A percentile compares a stretch with the other conserved stretches of the same genome.
Conservation (phyloP, 192 early-diverging fungal genomes). For the Lunasporangiospora selenospora region DNA sequence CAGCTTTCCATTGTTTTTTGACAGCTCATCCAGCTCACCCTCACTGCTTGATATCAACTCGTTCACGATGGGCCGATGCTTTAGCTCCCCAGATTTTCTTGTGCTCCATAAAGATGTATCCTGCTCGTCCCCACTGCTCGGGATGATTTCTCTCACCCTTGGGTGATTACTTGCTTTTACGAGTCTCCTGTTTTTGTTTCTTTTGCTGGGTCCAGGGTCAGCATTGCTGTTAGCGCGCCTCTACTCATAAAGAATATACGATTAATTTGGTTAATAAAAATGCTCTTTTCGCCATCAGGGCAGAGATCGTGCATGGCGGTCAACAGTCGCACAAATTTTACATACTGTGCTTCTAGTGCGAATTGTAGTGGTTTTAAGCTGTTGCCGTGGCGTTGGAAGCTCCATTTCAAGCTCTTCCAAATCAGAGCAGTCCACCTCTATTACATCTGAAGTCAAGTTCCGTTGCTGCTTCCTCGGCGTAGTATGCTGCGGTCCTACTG, state of each 20-base stretch:
- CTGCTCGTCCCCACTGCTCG: conserved; percentile 19
- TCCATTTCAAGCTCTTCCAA: conserved; percentile 10
- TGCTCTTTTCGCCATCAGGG: too few species aligned
- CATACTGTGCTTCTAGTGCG: neutral
- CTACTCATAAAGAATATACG: conserved; percentile 5
- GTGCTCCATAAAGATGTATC: neutral
- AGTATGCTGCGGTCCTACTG: conserved; percentile 9
- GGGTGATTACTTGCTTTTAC: neutral
- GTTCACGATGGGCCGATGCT: neutral
- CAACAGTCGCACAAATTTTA: neutral
- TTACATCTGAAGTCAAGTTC: neutral
- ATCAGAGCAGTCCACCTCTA: conserved; percentile 22
- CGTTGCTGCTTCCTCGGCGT: conserved; percentile 17
- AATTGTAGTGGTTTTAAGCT: neutral
- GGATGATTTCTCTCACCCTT: neutral
- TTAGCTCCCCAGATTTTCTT: neutral
- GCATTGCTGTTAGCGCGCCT: too few species aligned
- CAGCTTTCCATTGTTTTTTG: conserved; percentile 5
- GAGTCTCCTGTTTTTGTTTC: too few species aligned
- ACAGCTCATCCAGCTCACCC: conserved; percentile 18
- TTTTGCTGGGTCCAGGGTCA: too few species aligned
- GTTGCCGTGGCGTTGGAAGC: neutral
- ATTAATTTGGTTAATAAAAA: neutral
- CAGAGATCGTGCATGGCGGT: too few species aligned
- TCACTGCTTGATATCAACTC: conserved; percentile 18